These are phyloP conservation scores for Silene latifolia DNA, from an alignment of 148 eudicot genomes.

Conservation along the genomic window DNA sequence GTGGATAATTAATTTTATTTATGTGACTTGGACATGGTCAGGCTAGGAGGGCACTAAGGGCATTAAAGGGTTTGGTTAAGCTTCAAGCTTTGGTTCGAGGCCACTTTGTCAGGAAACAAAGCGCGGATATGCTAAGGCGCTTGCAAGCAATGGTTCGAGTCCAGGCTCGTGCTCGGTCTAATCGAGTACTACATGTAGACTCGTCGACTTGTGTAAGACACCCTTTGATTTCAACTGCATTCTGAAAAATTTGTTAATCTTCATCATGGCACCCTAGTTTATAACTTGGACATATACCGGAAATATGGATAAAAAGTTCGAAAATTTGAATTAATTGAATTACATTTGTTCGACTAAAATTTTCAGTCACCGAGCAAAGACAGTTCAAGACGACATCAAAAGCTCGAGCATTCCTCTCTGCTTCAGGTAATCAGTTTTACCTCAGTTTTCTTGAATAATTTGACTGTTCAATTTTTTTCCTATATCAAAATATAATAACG, in stretches of 20 bases:
- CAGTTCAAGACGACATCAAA: conserved; percentile 16
- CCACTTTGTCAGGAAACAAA: conserved; percentile 82
- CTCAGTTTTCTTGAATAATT: too few species aligned
- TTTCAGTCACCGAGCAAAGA: conserved; percentile 20
- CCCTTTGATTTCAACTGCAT: neutral
- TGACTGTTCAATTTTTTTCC: too few species aligned
- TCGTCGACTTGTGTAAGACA: conserved; percentile 47
- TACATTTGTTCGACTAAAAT: neutral
- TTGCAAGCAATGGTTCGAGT: conserved; percentile 90
- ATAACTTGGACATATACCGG: too few species aligned
- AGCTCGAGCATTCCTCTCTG: conserved; percentile 17
- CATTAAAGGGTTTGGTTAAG: conserved; percentile 88
- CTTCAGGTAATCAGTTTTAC: conserved; percentile 21
- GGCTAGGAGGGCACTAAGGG: conserved; percentile 94
- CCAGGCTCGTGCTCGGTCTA: conserved; percentile 74
- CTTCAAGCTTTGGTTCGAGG: conserved; percentile 98
- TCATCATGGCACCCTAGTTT: too few species aligned
- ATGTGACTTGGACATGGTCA: conserved; percentile 25
- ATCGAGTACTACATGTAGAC: conserved; percentile 43
- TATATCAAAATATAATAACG: too few species aligned
- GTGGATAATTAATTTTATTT: neutral
- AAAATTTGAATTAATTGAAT: neutral
- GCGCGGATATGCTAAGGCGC: conserved; percentile 80
- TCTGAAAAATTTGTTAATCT: too few species aligned
- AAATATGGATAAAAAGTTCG: too few species aligned